Evolutionary conservation across 192 early-diverging fungal species (phyloP), one percentile per base, ranked within the genome.

Genomic region (Mortierella claussenii): DNA sequence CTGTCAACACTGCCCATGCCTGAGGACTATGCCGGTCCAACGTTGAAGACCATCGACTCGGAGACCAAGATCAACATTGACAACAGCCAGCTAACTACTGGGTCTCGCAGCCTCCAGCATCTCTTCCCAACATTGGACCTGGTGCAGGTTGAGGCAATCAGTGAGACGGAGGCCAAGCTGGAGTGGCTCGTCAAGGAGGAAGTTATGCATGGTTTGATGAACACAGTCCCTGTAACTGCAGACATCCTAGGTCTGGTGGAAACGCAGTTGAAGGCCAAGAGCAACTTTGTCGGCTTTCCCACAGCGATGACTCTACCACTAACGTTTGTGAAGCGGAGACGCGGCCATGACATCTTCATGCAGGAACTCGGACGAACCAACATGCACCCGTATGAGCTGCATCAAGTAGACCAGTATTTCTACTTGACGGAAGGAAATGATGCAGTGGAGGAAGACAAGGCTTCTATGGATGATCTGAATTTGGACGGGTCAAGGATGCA

Each of bases 131-230:
- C 61, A 13, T 32, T 76, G 44, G 73, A 76, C 9, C n/a, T 65
- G 3, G 51, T 82, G 36, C 90, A 91, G 59, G 65, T 81, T 42
- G 86, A 87, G 31, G 90, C 89, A 1, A 65, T 93, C 17, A 61
- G 76, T 0, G 84, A 89, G 55, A 88, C 87, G 1, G 82, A 83
- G 48, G 63, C 80, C 2, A 73, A 86, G 32, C 65, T 94, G 15
- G 83, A 88, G 20, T 82, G 79, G 81, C 54, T 92, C 0, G 80
- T 92, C n/a, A 88, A 89, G 37, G 89, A 94, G 50, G 91, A 94
- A 73, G 83, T 94, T 21, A 88, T 94, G 83, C 87, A 90, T 68
- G 80, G 84, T 0, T 64, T 94, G 23, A 69, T 94, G 28, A 75
- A 84, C 21, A 73, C 89, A n/a, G 60, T 80, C 7, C 87, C 88